Evolutionary conservation across 106 monocot species (phyloP).

Genomic region (Ottelia alismoides): DNA sequence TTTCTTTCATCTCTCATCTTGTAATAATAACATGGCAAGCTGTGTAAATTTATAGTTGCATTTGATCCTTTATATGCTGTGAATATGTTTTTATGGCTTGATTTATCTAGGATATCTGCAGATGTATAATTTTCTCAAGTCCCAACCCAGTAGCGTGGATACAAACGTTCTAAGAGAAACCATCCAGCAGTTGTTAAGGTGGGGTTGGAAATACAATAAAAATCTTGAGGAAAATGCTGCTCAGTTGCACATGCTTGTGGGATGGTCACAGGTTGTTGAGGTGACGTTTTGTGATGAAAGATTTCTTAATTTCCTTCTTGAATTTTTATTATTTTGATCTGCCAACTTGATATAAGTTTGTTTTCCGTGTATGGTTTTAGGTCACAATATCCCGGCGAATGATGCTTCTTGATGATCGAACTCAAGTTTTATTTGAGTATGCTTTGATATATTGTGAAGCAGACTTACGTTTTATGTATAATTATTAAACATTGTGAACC

Average conservation of each 20-base stretch:
- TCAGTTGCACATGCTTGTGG: slow-evolving; percentile 90
- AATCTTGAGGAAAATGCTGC: slow-evolving; percentile 97
- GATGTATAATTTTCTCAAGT: slow-evolving; percentile 25
- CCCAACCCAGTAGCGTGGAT: slow-evolving; percentile 37
- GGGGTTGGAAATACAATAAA: slow-evolving; percentile 85
- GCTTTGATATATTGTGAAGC: slow-evolving; percentile 3
- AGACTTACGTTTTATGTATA: too few relatives aligned
- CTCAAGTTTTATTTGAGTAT: slow-evolving; percentile 76
- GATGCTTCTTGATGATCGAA: slow-evolving; percentile 67
- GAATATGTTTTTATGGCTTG: too few relatives aligned
- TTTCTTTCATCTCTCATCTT: too few relatives aligned
- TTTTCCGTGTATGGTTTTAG: too few relatives aligned
- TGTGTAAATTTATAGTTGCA: too few relatives aligned
- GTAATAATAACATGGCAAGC: too few relatives aligned
- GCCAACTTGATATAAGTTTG: too few relatives aligned
- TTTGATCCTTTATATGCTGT: too few relatives aligned
- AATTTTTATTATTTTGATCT: too few relatives aligned
- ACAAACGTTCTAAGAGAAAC: slow-evolving; percentile 44
- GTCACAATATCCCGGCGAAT: slow-evolving; percentile 83
- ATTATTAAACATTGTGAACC: not conserved
- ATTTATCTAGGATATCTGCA: slow-evolving; percentile 10
- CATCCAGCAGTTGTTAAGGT: slow-evolving; percentile 77
- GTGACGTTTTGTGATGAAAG: slow-evolving; percentile 19
- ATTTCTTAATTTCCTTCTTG: too few relatives aligned
- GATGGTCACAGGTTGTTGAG: slow-evolving; percentile 91